Base-by-base conservation (phyloP, 805 yeast species). In the Yarrowia yakushimensis region DNA sequence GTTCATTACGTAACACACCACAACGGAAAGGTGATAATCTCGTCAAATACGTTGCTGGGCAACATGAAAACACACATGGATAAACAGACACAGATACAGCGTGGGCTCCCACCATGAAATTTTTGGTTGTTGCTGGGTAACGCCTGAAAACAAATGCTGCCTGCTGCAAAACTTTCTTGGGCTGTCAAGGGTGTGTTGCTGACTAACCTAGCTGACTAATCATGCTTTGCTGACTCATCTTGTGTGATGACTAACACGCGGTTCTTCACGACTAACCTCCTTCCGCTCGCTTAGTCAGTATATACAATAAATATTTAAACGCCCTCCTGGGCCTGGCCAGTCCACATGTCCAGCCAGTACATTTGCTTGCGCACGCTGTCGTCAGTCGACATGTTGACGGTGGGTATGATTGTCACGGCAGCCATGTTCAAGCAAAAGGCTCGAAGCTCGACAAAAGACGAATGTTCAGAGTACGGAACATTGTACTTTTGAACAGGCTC, bases 381-480 rank as follows among this genome's bases (percentile, higher is more conserved):
- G 6, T 28, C 27, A 9, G 17, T 31, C 5, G 39, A 28, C 33
- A 48, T 68, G 39, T 72, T 70, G 4, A 93, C 99, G 0, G 99
- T 94, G 0, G 97, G 94, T 9, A 91, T 83, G 13, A 90, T 81
- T 41, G 78, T 69, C 0, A 74, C 73, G 66, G 83, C 80, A 8
- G 79, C 72, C 41, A 90, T 67, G 22, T 79, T 73, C 2, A 81
- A 75, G 22, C 86, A 81, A 70, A 93, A 89, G 62, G 80, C 79
- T 12, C 86, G 79, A 37, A 94, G 77, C 69, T 94, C 99, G 37
- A 87, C 76, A 69, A 85, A 93, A 63, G 96, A 89, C 11, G 97
- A 90, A 74, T 94, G 99, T 70, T 94, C 99, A 69, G 96, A 87
- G 70, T 94, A 94, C 0, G 99, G 98, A 1, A 92, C 82, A 11